phyloP scores from a whole-genome alignment of 192 early-diverging fungal genomes.

The Coemansia sp. region DNA sequence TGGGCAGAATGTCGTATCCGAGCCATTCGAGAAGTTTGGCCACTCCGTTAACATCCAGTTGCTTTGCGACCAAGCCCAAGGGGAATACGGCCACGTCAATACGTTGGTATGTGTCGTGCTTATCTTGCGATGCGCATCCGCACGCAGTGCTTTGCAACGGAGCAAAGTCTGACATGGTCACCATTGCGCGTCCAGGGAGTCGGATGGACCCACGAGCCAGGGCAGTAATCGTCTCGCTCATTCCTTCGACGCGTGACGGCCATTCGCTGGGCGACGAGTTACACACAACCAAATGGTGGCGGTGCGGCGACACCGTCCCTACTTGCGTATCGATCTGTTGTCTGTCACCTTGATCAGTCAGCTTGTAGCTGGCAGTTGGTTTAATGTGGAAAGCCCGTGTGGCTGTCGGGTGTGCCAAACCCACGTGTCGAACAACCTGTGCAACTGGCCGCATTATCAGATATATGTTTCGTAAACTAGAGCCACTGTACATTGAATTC shows the following conservation, averaged over 20 bases:
- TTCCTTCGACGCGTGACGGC: conserved; percentile 47
- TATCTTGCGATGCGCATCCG: conserved; percentile 3
- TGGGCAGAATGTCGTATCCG: conserved; percentile 26
- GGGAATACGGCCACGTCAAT: conserved; percentile 51
- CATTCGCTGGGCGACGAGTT: conserved; percentile 45
- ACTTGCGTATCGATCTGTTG: conserved; percentile 19
- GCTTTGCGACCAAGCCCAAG: conserved; percentile 31
- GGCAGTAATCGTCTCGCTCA: conserved; percentile 35
- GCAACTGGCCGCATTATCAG: neutral
- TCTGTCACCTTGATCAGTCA: neutral
- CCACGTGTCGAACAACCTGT: neutral
- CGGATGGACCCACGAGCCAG: conserved; percentile 39
- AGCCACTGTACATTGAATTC: neutral
- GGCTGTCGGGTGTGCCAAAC: neutral
- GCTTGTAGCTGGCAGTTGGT: conserved; percentile 1
- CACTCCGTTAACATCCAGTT: conserved; percentile 38
- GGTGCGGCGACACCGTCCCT: conserved; percentile 40
- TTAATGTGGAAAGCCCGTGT: neutral
- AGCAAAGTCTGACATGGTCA: conserved; percentile 50
- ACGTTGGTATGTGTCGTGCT: conserved; percentile 14
- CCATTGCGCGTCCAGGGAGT: conserved; percentile 45
- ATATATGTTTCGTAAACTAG: neutral
- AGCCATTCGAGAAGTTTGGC: conserved; percentile 34
- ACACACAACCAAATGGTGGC: conserved; percentile 47
- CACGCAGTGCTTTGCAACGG: conserved; percentile 15